Base-by-base conservation (phyloP, 2,329 filamentous ascomycete species). In the Pseudohalonectria lignicola region DNA sequence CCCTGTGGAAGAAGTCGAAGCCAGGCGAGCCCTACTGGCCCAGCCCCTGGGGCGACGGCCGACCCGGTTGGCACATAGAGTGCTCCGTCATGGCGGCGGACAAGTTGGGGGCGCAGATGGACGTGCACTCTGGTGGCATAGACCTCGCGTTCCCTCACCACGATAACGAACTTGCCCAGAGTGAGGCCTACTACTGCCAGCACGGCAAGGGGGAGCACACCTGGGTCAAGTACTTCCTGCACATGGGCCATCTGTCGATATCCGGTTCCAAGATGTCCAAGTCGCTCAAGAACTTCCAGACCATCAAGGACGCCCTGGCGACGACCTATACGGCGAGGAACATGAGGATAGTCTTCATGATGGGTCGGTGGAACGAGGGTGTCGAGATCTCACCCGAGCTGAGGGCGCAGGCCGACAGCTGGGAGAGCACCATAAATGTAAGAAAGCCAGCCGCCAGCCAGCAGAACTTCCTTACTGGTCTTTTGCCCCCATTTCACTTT, bases 1-100 rank as follows among this genome's bases (percentile, higher is more conserved):
- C 87, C 1, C 66, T 96, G 2, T 95, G 87, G 88, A 96, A 96
- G 58, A 79, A 81, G 39, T 88, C 82, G 2, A 95, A 94, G 62
- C 76, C 85, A 12, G 90, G 90, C 31, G 90, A 96, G 66, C 90
- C 90, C 1, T 83, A 76, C 47, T 96, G 90, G 90, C 69, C 78
- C 5, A 92, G 83, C 49, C 78, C 79, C 4, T 96, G 90, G 88
- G 87, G 90, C 4, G 70, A 79, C 40, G 88, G 88, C 4, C 71
- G 90, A 32, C 90, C 90, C 1, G 90, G 90, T 15, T 96, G 90
- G 90, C 90, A 95, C 54, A 95, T 95, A 52, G 88, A 95, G 63
- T 95, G 90, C 76, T 88, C 82, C 1, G 87, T 87, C 13, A 95
- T 96, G 90, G 87, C 88, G 1, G 90, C 84, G 2, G 85, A 88